Conservation (phyloP, 2,329 filamentous ascomycete genomes). For the Emergomyces pasteurianus region DNA sequence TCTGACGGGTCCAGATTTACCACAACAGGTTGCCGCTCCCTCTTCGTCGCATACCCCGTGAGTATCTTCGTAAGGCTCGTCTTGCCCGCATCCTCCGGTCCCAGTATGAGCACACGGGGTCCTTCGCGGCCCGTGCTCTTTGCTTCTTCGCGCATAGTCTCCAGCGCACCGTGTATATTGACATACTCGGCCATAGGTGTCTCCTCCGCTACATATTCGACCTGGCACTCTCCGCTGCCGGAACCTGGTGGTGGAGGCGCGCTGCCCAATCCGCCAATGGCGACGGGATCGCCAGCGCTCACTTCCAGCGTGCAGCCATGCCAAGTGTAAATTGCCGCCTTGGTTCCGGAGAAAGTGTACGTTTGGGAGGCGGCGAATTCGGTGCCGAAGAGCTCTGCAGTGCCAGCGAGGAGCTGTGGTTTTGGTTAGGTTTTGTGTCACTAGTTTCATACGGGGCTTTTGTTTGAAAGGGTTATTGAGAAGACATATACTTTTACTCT, state of each 20-base stretch:
- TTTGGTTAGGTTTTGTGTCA: not conserved
- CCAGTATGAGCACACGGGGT: conserved; percentile 74
- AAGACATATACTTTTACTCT: conserved; percentile 43
- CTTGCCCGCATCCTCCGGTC: conserved; percentile 68
- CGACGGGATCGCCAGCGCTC: conserved; percentile 43
- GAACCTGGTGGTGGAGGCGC: conserved; percentile 16
- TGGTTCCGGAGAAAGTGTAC: conserved; percentile 71
- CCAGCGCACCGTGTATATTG: conserved; percentile 80
- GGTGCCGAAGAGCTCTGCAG: conserved; percentile 87
- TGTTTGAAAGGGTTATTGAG: not conserved
- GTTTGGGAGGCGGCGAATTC: conserved; percentile 71
- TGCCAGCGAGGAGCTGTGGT: conserved; percentile 61
- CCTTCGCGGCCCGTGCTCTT: conserved; percentile 43
- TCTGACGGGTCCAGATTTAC: conserved; percentile 78
- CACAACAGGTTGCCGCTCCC: conserved; percentile 62
- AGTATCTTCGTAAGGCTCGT: conserved; percentile 67
- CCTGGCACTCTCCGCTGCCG: conserved; percentile 50
- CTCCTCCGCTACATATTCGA: conserved; percentile 61
- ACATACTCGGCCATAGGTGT: conserved; percentile 70
- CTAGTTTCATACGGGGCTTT: not conserved
- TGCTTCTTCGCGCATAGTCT: conserved; percentile 55
- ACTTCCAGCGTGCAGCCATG: conserved; percentile 80
- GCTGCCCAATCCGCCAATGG: conserved; percentile 11
- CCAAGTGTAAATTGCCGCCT: conserved; percentile 86
- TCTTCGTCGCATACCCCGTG: conserved; percentile 65